Base-by-base conservation (phyloP, 768 basidiomycete species). In the Mrakia gelida region DNA sequence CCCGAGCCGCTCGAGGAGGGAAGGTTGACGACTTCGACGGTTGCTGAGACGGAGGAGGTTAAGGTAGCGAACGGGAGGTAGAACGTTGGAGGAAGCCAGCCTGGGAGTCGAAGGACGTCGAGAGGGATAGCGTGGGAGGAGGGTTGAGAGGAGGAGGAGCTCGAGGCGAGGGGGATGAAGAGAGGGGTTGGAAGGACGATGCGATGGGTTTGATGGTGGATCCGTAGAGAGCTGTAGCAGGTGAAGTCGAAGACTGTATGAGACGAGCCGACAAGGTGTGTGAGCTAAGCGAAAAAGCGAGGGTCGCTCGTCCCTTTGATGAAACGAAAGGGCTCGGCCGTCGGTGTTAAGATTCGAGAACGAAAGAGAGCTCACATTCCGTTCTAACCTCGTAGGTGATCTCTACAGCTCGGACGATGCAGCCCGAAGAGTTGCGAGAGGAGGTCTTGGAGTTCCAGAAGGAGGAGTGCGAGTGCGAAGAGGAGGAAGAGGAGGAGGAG, bases 201-300 rank as follows among this genome's bases (percentile, higher is more conserved):
- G 15, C 67, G 67, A n/a, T 70, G 67, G 38, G 67, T 70, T 41
- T 70, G 67, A 15, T 70, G 67, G 23, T 70, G 67, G 21, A 70
- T 21, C 1, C 67, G 67, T 4, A 70, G 26, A 3, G 67, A 70
- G 4, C 21, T 23, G 23, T 70, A 70, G 38, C 32, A 21, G 21
- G 67, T 43, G 38, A 23, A 45, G 38, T 70, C 67, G 67, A 38
- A 70, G 23, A 70, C 67, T 70, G 41, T 65, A 7, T 38, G 30
- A 26, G 3, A 41, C 16, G 65, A 67, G 8, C 16, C 63, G 63
- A 30, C 13, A 62, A 65, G 18, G n/a, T n/a, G 23, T n/a, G 23
- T 26, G 28, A 28, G 28, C 59, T 59, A 26, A 26, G 59, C n/a
- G n/a, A 2, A 38, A 61, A 26, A 30, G 8, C 30, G 61, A 62